Evolutionary conservation across 2,329 filamentous ascomycete species (phyloP).

Genomic region (Nakataea oryzae): DNA sequence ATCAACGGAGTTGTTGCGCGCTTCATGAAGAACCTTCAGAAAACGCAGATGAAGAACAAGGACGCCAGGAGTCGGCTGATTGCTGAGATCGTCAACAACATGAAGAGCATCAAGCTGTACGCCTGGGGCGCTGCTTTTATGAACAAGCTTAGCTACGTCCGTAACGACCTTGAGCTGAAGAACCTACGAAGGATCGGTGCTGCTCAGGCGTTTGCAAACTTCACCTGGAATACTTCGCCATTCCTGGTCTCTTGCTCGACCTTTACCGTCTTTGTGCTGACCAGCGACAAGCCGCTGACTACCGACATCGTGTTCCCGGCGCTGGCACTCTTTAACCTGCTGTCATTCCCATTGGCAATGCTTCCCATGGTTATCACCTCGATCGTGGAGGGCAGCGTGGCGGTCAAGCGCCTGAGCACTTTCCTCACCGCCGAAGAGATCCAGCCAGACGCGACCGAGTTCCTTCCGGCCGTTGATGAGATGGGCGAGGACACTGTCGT

Average conservation of each 20-base stretch:
- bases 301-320: slow-evolving; percentile 96
- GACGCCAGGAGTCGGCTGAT: slow-evolving; percentile 86
- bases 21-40: slow-evolving; percentile 90
- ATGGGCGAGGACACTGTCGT: slow-evolving; percentile 76
- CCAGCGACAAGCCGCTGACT: slow-evolving; percentile 67
- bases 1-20: slow-evolving; percentile 86
- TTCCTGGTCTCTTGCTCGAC: slow-evolving; percentile 97
- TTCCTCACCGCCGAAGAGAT: slow-evolving; percentile 86
- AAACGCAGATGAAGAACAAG: slow-evolving; percentile 98
- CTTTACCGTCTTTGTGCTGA: slow-evolving; percentile 88
- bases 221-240: slow-evolving; percentile 95
- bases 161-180: slow-evolving; percentile 91
- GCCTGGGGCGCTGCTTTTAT: slow-evolving; percentile 97
- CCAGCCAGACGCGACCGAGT: slow-evolving; percentile 69
- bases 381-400: slow-evolving; percentile 92
- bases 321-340: slow-evolving; percentile 81
- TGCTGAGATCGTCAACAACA: slow-evolving; percentile 97
- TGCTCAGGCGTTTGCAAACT: slow-evolving; percentile 87
- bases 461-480: slow-evolving; percentile 60
- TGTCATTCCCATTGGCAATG: slow-evolving; percentile 89
- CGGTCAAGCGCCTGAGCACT: slow-evolving; percentile 71
- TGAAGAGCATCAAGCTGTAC: slow-evolving; percentile 99
- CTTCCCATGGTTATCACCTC: slow-evolving; percentile 97
- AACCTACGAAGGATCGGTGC: slow-evolving; percentile 94
- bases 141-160: slow-evolving; percentile 90